These are phyloP conservation scores for Dactylellina haptotyla DNA, from an alignment of 2,329 filamentous ascomycete genomes.

Conservation along the genomic window DNA sequence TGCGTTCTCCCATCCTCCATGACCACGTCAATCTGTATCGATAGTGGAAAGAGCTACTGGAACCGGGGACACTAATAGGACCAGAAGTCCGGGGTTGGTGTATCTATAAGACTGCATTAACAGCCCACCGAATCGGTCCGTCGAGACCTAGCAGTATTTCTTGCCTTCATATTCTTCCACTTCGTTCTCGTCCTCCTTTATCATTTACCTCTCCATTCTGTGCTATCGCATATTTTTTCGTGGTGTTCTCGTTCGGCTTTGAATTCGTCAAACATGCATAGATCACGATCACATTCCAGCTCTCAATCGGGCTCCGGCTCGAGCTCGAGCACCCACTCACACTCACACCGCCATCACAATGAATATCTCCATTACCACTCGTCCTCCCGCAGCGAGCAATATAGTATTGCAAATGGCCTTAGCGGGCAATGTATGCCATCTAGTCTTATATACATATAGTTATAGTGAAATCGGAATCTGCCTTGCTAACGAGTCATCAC, in stretches of 20 bases:
- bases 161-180: background rate
- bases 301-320: conserved; percentile 18
- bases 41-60: conserved; percentile 10
- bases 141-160: conserved; percentile 11
- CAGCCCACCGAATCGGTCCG: conserved; percentile 23
- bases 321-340: conserved; percentile 1
- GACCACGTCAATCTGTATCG: conserved; percentile 40
- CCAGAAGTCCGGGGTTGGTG: conserved; percentile 2
- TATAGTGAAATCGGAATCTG: background rate
- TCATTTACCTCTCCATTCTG: conserved; percentile 10
- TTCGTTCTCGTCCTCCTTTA: background rate
- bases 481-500: conserved; percentile 30
- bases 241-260: conserved; percentile 3
- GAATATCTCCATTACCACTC: conserved; percentile 11
- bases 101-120: conserved; percentile 45
- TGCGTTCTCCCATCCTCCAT: conserved; percentile 4
- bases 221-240: background rate
- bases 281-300: conserved; percentile 17
- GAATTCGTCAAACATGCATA: conserved; percentile 13
- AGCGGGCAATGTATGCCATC: conserved; percentile 41
- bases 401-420: conserved; percentile 31
- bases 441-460: too few species aligned
- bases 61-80: background rate
- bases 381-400: conserved; percentile 16
- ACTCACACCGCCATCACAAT: background rate